Percentiles rank a stretch among this genome's conserved stretches.
These are phyloP conservation scores for Olyra latifolia DNA, from an alignment of 176 grass and related monocot genomes.

Conservation along the genomic window DNA sequence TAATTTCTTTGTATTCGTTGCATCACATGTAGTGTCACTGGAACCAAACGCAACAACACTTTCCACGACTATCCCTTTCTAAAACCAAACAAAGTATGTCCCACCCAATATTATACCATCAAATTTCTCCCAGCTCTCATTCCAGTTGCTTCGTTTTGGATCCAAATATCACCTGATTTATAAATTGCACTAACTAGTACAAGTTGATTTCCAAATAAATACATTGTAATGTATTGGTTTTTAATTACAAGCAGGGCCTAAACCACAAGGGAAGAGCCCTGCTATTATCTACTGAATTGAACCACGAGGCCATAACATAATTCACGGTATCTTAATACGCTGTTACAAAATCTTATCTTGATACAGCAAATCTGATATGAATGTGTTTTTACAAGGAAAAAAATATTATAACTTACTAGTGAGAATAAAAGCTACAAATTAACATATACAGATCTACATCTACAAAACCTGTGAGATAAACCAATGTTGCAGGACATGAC, in stretches of 20 bases:
- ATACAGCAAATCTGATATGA: slow-evolving; percentile 10
- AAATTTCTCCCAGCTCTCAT: not conserved
- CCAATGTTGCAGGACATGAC: not conserved
- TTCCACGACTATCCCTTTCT: no score
- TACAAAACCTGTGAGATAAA: not conserved
- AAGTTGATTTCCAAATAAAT: not conserved
- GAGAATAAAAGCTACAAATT: not conserved
- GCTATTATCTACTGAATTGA: not conserved
- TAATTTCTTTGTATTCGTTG: not conserved
- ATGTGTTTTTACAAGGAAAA: not conserved
- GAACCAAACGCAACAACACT: not conserved
- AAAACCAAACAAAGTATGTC: no score
- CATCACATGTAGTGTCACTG: not conserved
- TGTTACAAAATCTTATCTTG: not conserved
- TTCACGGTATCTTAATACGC: not conserved
- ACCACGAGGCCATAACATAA: not conserved
- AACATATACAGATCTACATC: not conserved
- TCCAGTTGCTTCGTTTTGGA: not conserved
- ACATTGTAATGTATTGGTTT: not conserved
- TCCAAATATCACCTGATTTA: not conserved
- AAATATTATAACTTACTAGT: not conserved
- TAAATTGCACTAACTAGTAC: not conserved
- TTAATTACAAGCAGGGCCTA: not conserved
- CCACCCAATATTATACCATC: not conserved
- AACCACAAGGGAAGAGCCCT: not conserved